These are phyloP conservation scores for Mrakia blollopis DNA, from an alignment of 768 basidiomycete genomes.

Conservation along the genomic window DNA sequence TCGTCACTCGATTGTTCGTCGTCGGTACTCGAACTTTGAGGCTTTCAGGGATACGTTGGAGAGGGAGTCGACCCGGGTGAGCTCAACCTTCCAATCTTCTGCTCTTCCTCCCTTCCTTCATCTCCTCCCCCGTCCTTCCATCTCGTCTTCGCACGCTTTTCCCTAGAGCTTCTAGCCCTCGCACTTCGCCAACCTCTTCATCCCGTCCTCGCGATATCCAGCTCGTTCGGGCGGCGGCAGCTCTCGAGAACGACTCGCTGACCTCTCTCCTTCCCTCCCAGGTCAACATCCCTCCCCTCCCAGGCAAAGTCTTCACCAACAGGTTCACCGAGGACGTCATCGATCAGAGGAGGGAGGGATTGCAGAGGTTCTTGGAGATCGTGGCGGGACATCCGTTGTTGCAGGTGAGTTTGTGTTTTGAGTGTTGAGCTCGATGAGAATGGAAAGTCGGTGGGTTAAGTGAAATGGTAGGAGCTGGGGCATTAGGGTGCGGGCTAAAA, in stretches of 20 bases:
- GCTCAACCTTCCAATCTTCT: no score
- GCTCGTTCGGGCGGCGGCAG: background rate
- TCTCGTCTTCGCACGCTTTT: background rate
- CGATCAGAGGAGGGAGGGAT: conserved; percentile 79
- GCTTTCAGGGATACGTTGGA: conserved; percentile 98
- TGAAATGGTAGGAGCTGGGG: background rate
- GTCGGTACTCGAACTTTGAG: conserved; percentile 89
- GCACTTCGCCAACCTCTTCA: background rate
- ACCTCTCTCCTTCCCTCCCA: conserved; percentile 11
- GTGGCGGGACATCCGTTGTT: conserved; percentile 95
- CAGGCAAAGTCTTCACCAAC: conserved; percentile 97
- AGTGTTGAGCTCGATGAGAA: no score
- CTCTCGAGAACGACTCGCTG: background rate
- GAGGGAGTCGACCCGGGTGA: conserved; percentile 80
- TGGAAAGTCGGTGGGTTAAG: no score
- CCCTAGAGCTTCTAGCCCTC: background rate
- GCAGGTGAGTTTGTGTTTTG: conserved; percentile 81
- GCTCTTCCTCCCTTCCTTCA: background rate
- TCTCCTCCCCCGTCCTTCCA: background rate
- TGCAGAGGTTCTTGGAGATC: conserved; percentile 90
- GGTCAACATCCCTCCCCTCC: conserved; percentile 90
- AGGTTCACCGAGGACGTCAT: conserved; percentile 98
- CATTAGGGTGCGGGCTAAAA: background rate
- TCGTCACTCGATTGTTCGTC: conserved; percentile 79
- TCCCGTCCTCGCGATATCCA: no score